Evolutionary conservation across 2,329 filamentous ascomycete species (phyloP).

Genomic region (Meredithiella fracta): DNA sequence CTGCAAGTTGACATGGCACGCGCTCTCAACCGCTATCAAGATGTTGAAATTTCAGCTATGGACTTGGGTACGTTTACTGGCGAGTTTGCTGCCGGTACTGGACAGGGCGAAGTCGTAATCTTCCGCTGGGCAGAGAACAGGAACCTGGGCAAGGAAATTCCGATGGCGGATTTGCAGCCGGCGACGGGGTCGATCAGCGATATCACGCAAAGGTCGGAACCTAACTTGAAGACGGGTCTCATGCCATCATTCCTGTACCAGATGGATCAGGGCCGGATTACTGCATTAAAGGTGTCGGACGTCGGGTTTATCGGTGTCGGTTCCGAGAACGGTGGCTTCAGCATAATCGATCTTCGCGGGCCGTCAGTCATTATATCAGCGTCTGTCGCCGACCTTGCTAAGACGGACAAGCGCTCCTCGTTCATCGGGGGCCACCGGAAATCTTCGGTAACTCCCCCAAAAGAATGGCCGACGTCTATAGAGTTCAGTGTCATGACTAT

Average conservation of each 20-base stretch:
- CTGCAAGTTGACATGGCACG: slow-evolving; percentile 77
- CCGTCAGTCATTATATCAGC: slow-evolving; percentile 68
- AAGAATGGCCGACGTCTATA: slow-evolving; percentile 64
- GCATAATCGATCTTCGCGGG: slow-evolving; percentile 73
- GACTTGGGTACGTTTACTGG: slow-evolving; percentile 66
- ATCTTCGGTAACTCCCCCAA: slow-evolving; percentile 19
- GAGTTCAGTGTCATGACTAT: slow-evolving; percentile 90
- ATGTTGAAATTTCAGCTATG: slow-evolving; percentile 62
- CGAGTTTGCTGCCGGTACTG: slow-evolving; percentile 70
- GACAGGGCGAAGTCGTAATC: slow-evolving; percentile 67
- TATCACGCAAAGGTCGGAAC: slow-evolving; percentile 57
- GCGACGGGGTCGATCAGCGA: slow-evolving; percentile 57
- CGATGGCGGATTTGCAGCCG: slow-evolving; percentile 25
- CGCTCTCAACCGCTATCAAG: slow-evolving; percentile 61
- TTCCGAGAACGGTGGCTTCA: slow-evolving; percentile 66
- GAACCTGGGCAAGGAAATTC: slow-evolving; percentile 50
- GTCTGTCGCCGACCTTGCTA: slow-evolving; percentile 55
- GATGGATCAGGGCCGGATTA: slow-evolving; percentile 45
- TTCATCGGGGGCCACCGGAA: slow-evolving; percentile 37
- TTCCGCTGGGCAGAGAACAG: slow-evolving; percentile 80
- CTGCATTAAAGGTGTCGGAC: slow-evolving; percentile 68
- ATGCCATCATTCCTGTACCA: slow-evolving; percentile 60
- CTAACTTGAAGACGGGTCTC: slow-evolving; percentile 58
- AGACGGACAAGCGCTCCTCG: slow-evolving; percentile 58
- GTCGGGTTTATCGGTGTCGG: slow-evolving; percentile 82